Evolutionary conservation across 1,284 basidiomycete species (phyloP), one percentile per base, ranked within the genome.

Genomic region (Moesziomyces antarcticus): DNA sequence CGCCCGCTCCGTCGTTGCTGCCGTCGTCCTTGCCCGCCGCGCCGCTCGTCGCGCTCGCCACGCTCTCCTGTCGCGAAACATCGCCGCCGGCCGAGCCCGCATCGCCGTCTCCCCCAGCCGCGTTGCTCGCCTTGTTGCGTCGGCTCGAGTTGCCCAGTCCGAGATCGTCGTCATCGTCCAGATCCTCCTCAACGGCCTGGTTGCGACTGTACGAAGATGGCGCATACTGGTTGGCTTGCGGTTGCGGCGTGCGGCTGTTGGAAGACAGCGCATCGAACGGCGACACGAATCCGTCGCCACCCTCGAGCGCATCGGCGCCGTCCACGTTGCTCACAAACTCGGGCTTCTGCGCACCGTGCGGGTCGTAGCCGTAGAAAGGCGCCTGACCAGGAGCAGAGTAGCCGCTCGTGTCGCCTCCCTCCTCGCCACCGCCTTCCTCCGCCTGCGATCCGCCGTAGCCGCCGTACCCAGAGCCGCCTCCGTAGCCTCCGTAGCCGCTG

Each of bases 61-160:
- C 41, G 56, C 65, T 65, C 47, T 60, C 56, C 20, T 56, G 45
- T 11, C 56, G 52, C 18, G 60, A 63, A 8, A 42, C 47, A 25
- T 69, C 71, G 33, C 57, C 54, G 18, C 44, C 49, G 4, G 57
- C 61, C 8, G 53, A 44, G 20, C 24, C 13, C 25, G 37, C 52
- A 24, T 55, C 51, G 25, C 27, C 50, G 16, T 18, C 37, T 11
- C 37, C 16, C 16, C 6, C 37, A 9, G 37, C 58, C 10, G 50
- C 56, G 20, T 56, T 60, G 53, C 43, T 47, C 18, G 43, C 43
- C 60, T 59, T 59, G n/a, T 55, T 63, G 55, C 67, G 66, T 21
- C 22, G 66, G 57, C 60, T 75, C 52, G 86, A 86, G 81, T 97
- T 99, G 13, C 95, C 93, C 63, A 99, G 88, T 3, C 97, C 96